Base-by-base conservation (phyloP, 2,329 filamentous ascomycete species). In the Daldinia sp. region DNA sequence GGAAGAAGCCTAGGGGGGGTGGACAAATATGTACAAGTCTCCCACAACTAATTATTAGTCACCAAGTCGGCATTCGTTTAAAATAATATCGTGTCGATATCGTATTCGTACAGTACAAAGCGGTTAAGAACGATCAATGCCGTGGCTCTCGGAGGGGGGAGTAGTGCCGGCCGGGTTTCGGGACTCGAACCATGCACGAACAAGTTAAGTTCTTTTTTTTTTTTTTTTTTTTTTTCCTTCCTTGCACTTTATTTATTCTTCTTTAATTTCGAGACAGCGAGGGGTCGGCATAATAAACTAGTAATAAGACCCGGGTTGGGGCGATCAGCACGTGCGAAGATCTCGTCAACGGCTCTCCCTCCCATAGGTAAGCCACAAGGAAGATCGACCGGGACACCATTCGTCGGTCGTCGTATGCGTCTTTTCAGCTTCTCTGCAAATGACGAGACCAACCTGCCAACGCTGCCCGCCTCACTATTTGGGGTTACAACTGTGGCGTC, bases 301-400 rank as follows among this genome's bases (percentile, higher is more conserved):
- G 51, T 66, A 62, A 64, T 68, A 67, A 67, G 63, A 56, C 58
- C 59, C 30, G 50, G 64, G 66, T 63, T 68, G 50, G 58, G 66
- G 60, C 64, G 61, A 64, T 67, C 64, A 67, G 58, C 64, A 68
- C 64, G 63, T 68, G 66, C 55, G 64, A 64, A 58, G 61, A 68
- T 68, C 64, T 63, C 58, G 58, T 45, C 61, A 68, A 68, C 66
- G 66, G 66, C 32, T 67, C 55, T 63, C n/a, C 35, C 53, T 64
- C 58, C 51, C 64, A 56, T 61, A 56, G 56, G 52, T 50, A 67
- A 63, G 62, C 59, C 57, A 63, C 55, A 45, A 35, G 21, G 51
- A 29, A 29, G 27, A 49, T 19, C 43, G 48, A 53, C 57, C 45
- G 51, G 51, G 54, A 64, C 58, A 34, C 35, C 35, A 65, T 66